Conservation (phyloP, 768 basidiomycete genomes). For the Neoboletus magnificus region DNA sequence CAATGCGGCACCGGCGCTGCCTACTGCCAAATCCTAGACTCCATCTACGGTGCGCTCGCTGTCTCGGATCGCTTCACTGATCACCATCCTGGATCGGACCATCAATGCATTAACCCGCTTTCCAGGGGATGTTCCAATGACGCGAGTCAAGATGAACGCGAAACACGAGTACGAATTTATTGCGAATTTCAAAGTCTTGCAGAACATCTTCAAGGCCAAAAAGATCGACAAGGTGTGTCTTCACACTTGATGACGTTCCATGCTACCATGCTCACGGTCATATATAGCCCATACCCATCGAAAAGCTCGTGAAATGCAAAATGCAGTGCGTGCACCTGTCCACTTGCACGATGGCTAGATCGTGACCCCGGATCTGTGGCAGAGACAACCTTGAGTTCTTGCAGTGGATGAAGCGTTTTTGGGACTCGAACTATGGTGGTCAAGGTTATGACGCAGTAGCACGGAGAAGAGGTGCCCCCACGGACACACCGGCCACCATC, state of each 20-base stretch:
- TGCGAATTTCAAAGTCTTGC: slow-evolving; percentile 93
- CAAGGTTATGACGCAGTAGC: slow-evolving; percentile 83
- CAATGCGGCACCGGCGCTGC: slow-evolving; percentile 89
- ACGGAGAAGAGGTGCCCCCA: slow-evolving; percentile 72
- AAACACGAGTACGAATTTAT: slow-evolving; percentile 95
- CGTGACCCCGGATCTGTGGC: slow-evolving; percentile 15
- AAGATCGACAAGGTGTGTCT: slow-evolving; percentile 84
- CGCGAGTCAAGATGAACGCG: slow-evolving; percentile 91
- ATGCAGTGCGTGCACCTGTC: slow-evolving; percentile 76
- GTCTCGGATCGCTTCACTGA: slow-evolving; percentile 14
- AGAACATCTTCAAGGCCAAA: slow-evolving; percentile 86
- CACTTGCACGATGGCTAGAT: slow-evolving; percentile 1
- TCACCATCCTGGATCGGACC: slow-evolving; percentile 12
- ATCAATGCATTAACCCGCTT: slow-evolving; percentile 10
- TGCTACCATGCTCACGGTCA: slow-evolving; percentile 3
- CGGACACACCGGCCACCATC: slow-evolving; percentile 77
- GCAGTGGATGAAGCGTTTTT: slow-evolving; percentile 95
- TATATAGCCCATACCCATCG: slow-evolving; percentile 87
- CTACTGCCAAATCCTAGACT: slow-evolving; percentile 95
- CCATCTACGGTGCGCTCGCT: slow-evolving; percentile 72
- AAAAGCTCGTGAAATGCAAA: slow-evolving; percentile 93
- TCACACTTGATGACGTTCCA: not conserved
- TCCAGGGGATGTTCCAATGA: slow-evolving; percentile 86
- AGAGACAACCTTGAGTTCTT: slow-evolving; percentile 98
- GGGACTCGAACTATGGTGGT: slow-evolving; percentile 90